Evolutionary conservation across 2,329 filamentous ascomycete genomes (phyloP).

Genomic region (Colletotrichum magnum): DNA sequence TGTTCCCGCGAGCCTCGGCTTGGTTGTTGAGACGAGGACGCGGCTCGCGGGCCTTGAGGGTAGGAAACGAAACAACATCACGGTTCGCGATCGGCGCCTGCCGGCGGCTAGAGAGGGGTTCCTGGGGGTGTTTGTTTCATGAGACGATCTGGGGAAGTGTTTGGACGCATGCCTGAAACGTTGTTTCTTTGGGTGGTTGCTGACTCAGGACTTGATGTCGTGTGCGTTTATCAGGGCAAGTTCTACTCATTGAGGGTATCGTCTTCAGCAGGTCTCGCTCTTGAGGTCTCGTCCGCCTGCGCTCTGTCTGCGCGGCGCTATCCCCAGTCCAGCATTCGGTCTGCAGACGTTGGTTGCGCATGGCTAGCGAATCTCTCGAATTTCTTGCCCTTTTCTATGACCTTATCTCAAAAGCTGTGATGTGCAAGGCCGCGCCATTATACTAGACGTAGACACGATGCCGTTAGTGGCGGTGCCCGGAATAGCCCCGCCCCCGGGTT

Average conservation of each 20-base stretch:
- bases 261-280: no score
- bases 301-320: no score
- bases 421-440: no score
- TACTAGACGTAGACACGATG: no score
- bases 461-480: no score
- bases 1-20: constrained; percentile 11
- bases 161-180: background rate
- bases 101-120: background rate
- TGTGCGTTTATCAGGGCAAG: background rate
- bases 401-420: no score
- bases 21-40: background rate
- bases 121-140: constrained; percentile 13
- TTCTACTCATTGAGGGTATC: background rate
- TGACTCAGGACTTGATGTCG: background rate
- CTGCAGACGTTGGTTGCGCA: no score
- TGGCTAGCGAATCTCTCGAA: no score
- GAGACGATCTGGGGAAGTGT: constrained; percentile 17
- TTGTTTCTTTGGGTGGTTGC: background rate
- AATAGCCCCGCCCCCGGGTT: no score
- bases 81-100: background rate
- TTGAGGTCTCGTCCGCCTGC: no score
- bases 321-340: no score
- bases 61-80: background rate
- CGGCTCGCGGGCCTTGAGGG: background rate
- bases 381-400: no score